Conservation (phyloP, 345 rosid genomes). For the Sisymbrium irio region DNA sequence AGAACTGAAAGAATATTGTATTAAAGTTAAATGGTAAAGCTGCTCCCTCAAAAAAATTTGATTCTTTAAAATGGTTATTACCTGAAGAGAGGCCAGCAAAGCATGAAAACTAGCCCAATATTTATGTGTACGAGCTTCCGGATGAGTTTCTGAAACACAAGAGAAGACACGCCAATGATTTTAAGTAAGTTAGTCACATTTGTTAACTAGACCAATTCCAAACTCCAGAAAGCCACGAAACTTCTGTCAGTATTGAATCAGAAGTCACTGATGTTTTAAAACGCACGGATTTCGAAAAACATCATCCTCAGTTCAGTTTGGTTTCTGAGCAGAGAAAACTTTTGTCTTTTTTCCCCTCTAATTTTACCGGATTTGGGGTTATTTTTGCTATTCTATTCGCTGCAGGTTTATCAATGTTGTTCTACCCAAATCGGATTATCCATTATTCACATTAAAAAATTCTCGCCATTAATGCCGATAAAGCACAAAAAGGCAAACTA, state of each 20-base stretch:
- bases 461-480: conserved; percentile 21
- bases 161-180: background rate
- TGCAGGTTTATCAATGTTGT: background rate
- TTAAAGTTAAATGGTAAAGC: background rate
- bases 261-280: background rate
- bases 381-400: background rate
- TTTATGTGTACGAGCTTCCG: conserved; percentile 82
- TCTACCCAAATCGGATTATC: background rate
- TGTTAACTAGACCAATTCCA: background rate
- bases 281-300: too few species aligned
- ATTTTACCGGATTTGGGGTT: background rate
- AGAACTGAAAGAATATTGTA: conserved; percentile 49
- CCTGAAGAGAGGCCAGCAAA: conserved; percentile 52
- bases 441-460: background rate
- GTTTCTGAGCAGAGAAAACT: too few species aligned
- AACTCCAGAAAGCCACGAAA: too few species aligned
- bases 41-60: background rate
- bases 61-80: background rate
- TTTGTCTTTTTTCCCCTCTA: too few species aligned
- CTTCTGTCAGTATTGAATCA: background rate
- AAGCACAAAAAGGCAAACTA: background rate
- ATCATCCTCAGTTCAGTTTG: too few species aligned
- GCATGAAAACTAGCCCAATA: conserved; percentile 81
- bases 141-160: conserved; percentile 30
- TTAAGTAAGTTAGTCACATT: background rate